Conservation (phyloP, 2,329 filamentous ascomycete genomes). For the Fusarium gaditjirri region DNA sequence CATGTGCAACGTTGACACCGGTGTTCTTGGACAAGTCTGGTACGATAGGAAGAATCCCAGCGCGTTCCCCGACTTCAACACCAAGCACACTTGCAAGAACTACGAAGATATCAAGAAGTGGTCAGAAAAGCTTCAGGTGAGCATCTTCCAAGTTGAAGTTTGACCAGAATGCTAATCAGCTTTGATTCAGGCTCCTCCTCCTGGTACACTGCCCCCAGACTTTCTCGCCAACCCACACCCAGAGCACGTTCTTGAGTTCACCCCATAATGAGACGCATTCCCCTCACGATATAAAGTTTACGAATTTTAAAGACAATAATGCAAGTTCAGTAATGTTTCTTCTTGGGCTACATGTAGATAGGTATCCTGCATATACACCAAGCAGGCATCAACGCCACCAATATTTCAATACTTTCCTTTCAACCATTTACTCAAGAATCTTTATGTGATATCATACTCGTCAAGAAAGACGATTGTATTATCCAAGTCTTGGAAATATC, state of each 20-base stretch:
- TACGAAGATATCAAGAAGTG: constrained; percentile 64
- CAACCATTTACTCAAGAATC: neutral
- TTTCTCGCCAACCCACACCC: constrained; percentile 20
- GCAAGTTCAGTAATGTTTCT: neutral
- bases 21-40: constrained; percentile 71
- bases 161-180: neutral
- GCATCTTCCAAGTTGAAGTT: accelerated
- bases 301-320: neutral
- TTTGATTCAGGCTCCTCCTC: constrained; percentile 30
- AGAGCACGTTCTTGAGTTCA: constrained; percentile 23
- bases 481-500: too few species aligned
- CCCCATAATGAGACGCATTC: constrained; percentile 13
- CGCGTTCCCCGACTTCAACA: constrained; percentile 71
- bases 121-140: constrained; percentile 63
- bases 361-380: neutral
- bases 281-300: accelerated
- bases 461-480: too few species aligned
- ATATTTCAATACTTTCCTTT: neutral
- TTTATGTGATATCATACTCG: too few species aligned
- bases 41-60: constrained; percentile 56
- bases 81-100: constrained; percentile 67
- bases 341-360: neutral
- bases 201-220: constrained; percentile 25
- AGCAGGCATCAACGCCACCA: neutral
- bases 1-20: constrained; percentile 71